Conservation (phyloP, 2,329 filamentous ascomycete genomes). For the Verticillium longisporum region DNA sequence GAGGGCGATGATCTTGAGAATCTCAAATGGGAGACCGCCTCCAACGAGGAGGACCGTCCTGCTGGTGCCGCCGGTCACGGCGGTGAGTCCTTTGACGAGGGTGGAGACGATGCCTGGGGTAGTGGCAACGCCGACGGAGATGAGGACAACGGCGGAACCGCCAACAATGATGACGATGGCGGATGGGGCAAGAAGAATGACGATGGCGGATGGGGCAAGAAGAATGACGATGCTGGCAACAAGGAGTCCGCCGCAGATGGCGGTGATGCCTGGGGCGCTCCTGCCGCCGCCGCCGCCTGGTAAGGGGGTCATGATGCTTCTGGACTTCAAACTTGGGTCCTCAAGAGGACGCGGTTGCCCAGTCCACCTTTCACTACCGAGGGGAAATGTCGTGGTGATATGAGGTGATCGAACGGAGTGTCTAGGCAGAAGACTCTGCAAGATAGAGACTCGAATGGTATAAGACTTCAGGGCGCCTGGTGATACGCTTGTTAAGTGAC, state of each 20-base stretch:
- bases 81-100: slow-evolving; percentile 7
- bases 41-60: slow-evolving; percentile 37
- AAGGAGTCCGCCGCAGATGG: slow-evolving; percentile 3
- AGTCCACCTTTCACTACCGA: background rate
- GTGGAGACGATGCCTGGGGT: slow-evolving; percentile 8
- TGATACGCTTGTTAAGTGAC: no score
- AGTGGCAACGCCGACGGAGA: background rate
- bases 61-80: slow-evolving; percentile 15
- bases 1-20: slow-evolving; percentile 31
- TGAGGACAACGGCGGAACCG: background rate
- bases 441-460: slow-evolving; percentile 7
- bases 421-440: slow-evolving; percentile 1
- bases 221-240: slow-evolving; percentile 2
- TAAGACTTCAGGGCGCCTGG: slow-evolving; percentile 4
- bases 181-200: slow-evolving; percentile 9
- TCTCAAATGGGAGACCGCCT: slow-evolving; percentile 49
- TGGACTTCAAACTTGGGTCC: background rate
- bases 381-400: background rate
- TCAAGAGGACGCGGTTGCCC: background rate
- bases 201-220: slow-evolving; percentile 12
- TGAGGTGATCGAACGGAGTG: slow-evolving; percentile 3
- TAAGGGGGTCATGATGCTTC: slow-evolving; percentile 5
- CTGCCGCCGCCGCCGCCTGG: slow-evolving; percentile 3
- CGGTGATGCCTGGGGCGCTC: slow-evolving; percentile 7
- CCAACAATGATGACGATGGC: background rate